Evolutionary conservation across 129 eudicot genomes (phyloP), one percentile per base, ranked within the genome.

Genomic region (Saussurea involucrata): DNA sequence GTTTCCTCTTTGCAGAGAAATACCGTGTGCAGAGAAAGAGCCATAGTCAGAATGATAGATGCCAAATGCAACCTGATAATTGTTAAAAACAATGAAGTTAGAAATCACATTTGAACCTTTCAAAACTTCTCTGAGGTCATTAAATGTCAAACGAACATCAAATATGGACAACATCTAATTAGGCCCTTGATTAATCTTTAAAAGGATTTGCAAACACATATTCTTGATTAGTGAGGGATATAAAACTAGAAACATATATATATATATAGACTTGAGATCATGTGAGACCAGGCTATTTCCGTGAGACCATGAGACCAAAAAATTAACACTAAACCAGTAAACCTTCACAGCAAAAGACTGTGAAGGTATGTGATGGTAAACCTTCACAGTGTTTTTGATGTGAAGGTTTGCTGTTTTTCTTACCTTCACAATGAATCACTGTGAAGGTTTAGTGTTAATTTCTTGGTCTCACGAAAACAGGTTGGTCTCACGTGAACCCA

Each of bases 1-100:
- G 73, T 76, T 49, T 83, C 93, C 78, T 78, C 88, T 73, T 81
- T 79, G 68, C 90, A 85, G 71, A 90, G 82, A 68, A 85, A 75
- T 17, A 84, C 67, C 0, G 96, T 82, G 77, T 72, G 91, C 40
- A 84, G 64, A 66, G 90, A 69, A 44, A 85, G 77, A 68, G 98
- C 90, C 98, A 92, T 92, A 24, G 67, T 80, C 78, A 73, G 21
- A 61, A 55, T 36, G 63, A 68, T 63, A 66, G 36, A 77, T 61
- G 82, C 75, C 72, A 69, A 44, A 18, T 22, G 73, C 73, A 68
- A 78, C 85, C 89, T 83, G 86, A 73, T 67, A 49, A 69, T 24
- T 2, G 71, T 60, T 53, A n/a, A 3, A 42, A 49, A 1, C 21
- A 7, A 25, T 1, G 8, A 8, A 55, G 61, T 58, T 24, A 78